phyloP scores from a whole-genome alignment of 345 rosid genomes.

The Iberis pinnata region DNA sequence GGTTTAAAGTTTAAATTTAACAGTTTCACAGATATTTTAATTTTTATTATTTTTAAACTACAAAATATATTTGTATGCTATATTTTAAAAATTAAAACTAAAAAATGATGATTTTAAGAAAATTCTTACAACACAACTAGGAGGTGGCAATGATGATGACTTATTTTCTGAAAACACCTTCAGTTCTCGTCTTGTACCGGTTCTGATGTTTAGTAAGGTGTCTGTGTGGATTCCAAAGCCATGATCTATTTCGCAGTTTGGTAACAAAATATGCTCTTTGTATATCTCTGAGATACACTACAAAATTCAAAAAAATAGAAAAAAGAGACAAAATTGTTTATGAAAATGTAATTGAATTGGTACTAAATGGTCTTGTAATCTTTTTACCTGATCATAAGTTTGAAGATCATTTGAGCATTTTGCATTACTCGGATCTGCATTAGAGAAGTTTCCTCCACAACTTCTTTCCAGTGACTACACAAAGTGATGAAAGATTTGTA shows the following conservation, averaged over 20 bases:
- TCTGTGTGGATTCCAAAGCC: background rate
- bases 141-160: conserved; percentile 26
- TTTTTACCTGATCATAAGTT: conserved; percentile 13
- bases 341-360: background rate
- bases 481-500: background rate
- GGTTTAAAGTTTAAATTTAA: no score
- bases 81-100: no score
- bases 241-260: conserved; percentile 23
- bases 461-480: conserved; percentile 21
- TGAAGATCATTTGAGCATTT: conserved; percentile 22
- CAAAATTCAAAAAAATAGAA: background rate
- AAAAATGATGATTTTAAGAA: no score
- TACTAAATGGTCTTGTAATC: background rate
- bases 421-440: conserved; percentile 25
- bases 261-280: conserved; percentile 18
- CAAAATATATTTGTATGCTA: no score
- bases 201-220: conserved; percentile 13
- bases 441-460: conserved; percentile 22
- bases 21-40: no score
- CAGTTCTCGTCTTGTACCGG: conserved; percentile 14
- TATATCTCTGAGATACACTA: conserved; percentile 24
- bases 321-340: conserved; percentile 1
- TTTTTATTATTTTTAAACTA: no score
- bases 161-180: conserved; percentile 19
- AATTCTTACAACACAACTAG: conserved; percentile 23